Base-by-base conservation (phyloP, 768 basidiomycete genomes). In the Chalciporus piperatus region DNA sequence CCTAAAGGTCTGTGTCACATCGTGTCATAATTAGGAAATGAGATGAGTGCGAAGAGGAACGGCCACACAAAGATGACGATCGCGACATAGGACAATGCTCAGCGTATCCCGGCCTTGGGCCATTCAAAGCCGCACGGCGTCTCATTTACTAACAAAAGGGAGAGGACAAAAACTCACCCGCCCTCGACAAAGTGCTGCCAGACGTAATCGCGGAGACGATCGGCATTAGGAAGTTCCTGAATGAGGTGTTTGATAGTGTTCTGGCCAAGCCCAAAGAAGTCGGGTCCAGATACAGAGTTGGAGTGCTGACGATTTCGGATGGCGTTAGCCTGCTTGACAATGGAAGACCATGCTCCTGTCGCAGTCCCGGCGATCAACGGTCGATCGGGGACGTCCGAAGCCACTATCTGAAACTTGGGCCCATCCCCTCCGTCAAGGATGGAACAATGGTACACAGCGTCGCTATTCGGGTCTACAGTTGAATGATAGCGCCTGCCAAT, bases 171-270 rank as follows among this genome's bases (percentile, higher is more conserved):
- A 52, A 81, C 87, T 77, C 70, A 88, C 85, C 89, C 89, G 73
- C 90, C 90, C 69, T 93, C 90, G 9, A 82, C 76, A 64, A 90
- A 92, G 54, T 83, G 80, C 65, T 92, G 89, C 89, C 89, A 90
- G 25, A 91, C 88, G 64, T 93, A 93, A 70, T 89, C 85, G 58
- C 81, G 76, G 50, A 92, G 66, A 41, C 80, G 73, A 66, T 85
- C 80, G 13, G 91, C 85, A 51, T 81, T 80, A 6, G 85, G 82
- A 14, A 93, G 75, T 68, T 90, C 86, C 67, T 93, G 90, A n/a
- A 93, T 89, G 33, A 92, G 77, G 62, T 89, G 87, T 71, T 92
- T 92, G 74, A 93, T 91, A 4, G 87, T 87, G 63, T 92, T 92
- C 67, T 92, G 87, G 3, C 87, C 87, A 14, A 93, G 74, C 9